phyloP scores from a whole-genome alignment of 148 eudicot species.

The Rhododendron ferrugineum region DNA sequence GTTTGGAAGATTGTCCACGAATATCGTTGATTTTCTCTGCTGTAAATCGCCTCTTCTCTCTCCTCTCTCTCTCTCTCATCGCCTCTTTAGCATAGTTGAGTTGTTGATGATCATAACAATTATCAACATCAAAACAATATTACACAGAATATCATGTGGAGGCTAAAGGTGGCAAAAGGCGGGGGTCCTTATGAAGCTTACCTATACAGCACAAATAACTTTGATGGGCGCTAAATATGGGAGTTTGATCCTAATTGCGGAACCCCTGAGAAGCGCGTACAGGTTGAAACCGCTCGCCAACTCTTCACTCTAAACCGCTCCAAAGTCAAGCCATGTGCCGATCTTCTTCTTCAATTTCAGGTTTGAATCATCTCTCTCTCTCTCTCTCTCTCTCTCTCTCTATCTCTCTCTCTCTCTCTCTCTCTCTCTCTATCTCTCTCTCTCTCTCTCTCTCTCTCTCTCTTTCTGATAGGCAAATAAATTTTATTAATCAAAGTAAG shows the following conservation, averaged over 20 bases:
- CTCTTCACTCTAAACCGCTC: constrained; percentile 11
- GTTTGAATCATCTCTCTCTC: background rate
- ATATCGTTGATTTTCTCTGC: too few relatives aligned
- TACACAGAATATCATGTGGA: constrained; percentile 6
- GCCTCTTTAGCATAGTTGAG: too few relatives aligned
- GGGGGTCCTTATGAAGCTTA: constrained; percentile 13
- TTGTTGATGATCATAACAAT: too few relatives aligned
- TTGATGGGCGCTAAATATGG: constrained; percentile 18
- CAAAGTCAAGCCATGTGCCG: constrained; percentile 11
- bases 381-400: background rate
- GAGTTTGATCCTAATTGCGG: constrained; percentile 15
- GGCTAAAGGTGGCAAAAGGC: constrained; percentile 15
- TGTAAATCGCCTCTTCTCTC: too few relatives aligned
- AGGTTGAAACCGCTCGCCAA: constrained; percentile 11
- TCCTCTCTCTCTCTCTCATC: too few relatives aligned
- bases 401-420: background rate
- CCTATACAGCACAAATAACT: constrained; percentile 14
- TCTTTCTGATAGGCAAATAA: too few relatives aligned
- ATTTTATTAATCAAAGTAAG: too few relatives aligned
- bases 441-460: background rate
- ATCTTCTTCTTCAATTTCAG: constrained; percentile 8
- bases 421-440: background rate
- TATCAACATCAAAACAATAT: too few relatives aligned
- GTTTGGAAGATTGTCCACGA: too few relatives aligned
- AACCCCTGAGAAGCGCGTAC: constrained; percentile 11